A percentile compares a stretch with the other conserved stretches of the same genome.
Evolutionary conservation across 2,329 filamentous ascomycete genomes (phyloP).

Genomic region (Stagonosporopsis chrysanthemi): DNA sequence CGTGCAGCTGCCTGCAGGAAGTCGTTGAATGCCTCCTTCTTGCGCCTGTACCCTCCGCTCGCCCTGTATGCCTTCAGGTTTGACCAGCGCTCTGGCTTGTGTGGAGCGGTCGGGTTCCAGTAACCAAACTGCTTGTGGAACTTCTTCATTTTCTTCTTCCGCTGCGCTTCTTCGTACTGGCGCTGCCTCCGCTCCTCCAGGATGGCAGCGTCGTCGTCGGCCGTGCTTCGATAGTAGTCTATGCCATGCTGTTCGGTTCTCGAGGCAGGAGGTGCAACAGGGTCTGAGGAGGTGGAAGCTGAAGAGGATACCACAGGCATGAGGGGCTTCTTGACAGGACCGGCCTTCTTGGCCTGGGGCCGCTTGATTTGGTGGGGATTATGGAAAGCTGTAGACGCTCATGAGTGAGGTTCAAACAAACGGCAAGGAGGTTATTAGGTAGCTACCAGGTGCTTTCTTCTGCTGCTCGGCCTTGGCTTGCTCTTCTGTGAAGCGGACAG

Average conservation of each 20-base stretch:
- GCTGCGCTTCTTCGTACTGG: constrained; percentile 73
- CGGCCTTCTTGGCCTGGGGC: constrained; percentile 40
- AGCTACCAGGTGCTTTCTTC: constrained; percentile 47
- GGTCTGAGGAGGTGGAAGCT: constrained; percentile 21
- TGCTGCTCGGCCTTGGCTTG: constrained; percentile 42
- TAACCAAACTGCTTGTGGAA: constrained; percentile 74
- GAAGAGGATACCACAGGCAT: constrained; percentile 31
- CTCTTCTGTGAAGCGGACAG: constrained; percentile 39
- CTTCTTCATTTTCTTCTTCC: constrained; percentile 68
- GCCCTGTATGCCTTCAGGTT: constrained; percentile 39
- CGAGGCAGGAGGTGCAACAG: constrained; percentile 20
- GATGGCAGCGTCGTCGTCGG: constrained; percentile 78
- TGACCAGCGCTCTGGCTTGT: constrained; percentile 35
- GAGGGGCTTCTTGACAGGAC: constrained; percentile 33
- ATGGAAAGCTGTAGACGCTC: constrained; percentile 39
- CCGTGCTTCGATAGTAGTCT: constrained; percentile 72
- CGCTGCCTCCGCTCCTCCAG: constrained; percentile 73
- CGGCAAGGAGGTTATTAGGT: constrained; percentile 31
- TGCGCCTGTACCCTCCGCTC: constrained; percentile 35
- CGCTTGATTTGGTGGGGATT: constrained; percentile 46
- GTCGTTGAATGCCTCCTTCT: constrained; percentile 35
- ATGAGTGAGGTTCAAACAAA: constrained; percentile 39
- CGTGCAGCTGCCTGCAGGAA: constrained; percentile 31
- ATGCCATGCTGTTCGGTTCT: constrained; percentile 32
- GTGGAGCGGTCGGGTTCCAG: constrained; percentile 55